Evolutionary conservation across 495 filamentous ascomycete species (phyloP).

Genomic region (Penicillium bialowiezense): DNA sequence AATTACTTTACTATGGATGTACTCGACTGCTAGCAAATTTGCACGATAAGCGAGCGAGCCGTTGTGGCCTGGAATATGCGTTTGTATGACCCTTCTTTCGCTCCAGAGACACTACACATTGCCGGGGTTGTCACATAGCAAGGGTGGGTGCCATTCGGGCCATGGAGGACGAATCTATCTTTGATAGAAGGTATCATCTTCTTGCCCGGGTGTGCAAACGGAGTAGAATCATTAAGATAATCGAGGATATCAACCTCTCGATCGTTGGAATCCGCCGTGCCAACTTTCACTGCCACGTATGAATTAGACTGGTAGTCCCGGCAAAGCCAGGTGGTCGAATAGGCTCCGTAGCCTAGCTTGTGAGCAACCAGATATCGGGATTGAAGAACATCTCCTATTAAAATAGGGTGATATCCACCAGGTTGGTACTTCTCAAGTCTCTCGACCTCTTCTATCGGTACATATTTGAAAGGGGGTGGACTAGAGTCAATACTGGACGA

Average conservation of each 20-base stretch:
- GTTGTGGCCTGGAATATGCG: conserved; percentile 27
- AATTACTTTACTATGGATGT: conserved; percentile 24
- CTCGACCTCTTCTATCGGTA: conserved; percentile 8
- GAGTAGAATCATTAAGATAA: conserved; percentile 3
- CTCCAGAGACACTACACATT: conserved; percentile 19
- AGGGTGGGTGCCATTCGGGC: conserved; percentile 42
- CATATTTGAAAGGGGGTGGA: neutral
- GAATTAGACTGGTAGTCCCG: neutral
- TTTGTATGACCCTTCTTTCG: conserved; percentile 20
- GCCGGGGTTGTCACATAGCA: conserved; percentile 32
- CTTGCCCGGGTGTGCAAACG: conserved; percentile 8
- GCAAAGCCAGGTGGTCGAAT: conserved; percentile 26
- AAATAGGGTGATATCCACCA: conserved; percentile 40
- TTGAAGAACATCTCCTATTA: conserved; percentile 33
- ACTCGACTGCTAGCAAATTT: conserved; percentile 29
- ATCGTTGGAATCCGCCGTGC: conserved; percentile 12
- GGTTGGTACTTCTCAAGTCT: conserved; percentile 20
- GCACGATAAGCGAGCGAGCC: conserved; percentile 37
- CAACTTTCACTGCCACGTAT: conserved; percentile 29
- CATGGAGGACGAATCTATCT: conserved; percentile 33
- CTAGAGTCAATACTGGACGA: neutral
- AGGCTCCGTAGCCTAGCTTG: conserved; percentile 33
- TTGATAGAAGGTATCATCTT: conserved; percentile 21
- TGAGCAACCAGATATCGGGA: conserved; percentile 35
- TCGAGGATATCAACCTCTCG: conserved; percentile 14